Evolutionary conservation across 768 basidiomycete genomes (phyloP), one percentile per base, ranked within the genome.

Genomic region (Suillus subalutaceus): DNA sequence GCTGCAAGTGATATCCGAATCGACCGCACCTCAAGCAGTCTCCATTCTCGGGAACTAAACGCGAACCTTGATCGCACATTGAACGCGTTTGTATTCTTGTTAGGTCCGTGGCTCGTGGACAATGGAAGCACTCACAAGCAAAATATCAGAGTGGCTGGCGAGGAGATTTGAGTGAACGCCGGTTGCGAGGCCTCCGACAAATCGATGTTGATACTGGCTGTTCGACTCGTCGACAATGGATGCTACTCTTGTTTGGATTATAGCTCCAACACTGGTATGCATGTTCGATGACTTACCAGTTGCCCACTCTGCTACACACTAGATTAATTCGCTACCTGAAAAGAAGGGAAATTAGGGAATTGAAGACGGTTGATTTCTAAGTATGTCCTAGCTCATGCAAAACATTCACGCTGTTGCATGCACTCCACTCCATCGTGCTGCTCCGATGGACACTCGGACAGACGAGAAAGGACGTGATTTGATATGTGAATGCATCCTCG

Each of bases 121-220:
- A 37, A 37, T 37, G 2, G 37, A 37, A 37, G 37, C 86, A 46
- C 91, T 93, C 0, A 86, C 93, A 0, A 89, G 88, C n/a, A 95
- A 91, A 75, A 86, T 93, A 9, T 74, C 98, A 38, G 97, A 99
- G 73, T 99, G 96, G 96, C 86, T 99, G 30, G 93, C 98, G 3
- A 83, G 93, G 72, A 83, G 95, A 64, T 40, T 97, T 18, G 2
- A 1, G 15, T 9, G n/a, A 40, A 40, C 66, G 26, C 26, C 26
- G 10, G 62, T 2, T 63, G 16, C 44, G 9, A 4, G 12, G 43
- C 4, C 40, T 20, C 18, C 18, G 8, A 20, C 4, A 72, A 91
- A 32, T 65, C 92, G 35, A 81, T 81, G 0, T 67, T 84, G 23
- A 73, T 91, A 12, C 77, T 86, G 13, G 68, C 74, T 20, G 82